Evolutionary conservation across 257 asterid species (phyloP).

Genomic region (Catharanthus roseus): DNA sequence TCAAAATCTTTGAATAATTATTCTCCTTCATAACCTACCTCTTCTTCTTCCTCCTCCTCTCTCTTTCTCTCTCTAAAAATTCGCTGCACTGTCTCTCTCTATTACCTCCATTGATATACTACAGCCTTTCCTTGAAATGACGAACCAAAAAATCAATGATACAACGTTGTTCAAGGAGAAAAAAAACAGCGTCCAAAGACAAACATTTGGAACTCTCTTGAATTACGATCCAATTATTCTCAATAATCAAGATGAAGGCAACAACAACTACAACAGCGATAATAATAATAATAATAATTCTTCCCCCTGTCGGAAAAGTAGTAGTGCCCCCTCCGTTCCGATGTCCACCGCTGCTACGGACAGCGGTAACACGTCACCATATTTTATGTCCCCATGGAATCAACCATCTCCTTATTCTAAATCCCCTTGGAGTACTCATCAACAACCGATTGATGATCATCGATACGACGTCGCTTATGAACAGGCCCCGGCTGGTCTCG

Average conservation of each 20-base stretch:
- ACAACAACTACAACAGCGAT: not conserved
- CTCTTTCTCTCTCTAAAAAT: too few species aligned
- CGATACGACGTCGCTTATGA: slow-evolving; percentile 4
- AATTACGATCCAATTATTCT: slow-evolving; percentile 30
- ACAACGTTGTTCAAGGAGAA: slow-evolving; percentile 24
- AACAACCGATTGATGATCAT: slow-evolving; percentile 32
- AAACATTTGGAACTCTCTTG: slow-evolving; percentile 42
- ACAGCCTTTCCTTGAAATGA: not conserved
- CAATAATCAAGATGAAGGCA: slow-evolving; percentile 22
- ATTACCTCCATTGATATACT: not conserved
- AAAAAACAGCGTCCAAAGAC: slow-evolving; percentile 24
- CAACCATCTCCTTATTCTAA: slow-evolving; percentile 60
- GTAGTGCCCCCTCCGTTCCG: slow-evolving; percentile 32
- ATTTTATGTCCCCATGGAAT: slow-evolving; percentile 67
- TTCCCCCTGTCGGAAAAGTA: slow-evolving; percentile 33
- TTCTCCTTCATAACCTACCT: not conserved
- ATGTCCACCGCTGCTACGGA: slow-evolving; percentile 24
- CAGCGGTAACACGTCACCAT: slow-evolving; percentile 52
- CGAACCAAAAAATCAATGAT: slow-evolving; percentile 22
- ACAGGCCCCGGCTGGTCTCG: slow-evolving; percentile 22
- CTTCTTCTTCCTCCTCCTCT: too few species aligned
- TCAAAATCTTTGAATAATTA: not conserved
- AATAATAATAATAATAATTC: not conserved
- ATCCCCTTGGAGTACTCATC: slow-evolving; percentile 68
- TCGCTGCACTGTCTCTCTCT: not conserved